These are phyloP conservation scores for Calonectria ilicicola DNA, from an alignment of 2,329 filamentous ascomycete genomes.

Conservation along the genomic window DNA sequence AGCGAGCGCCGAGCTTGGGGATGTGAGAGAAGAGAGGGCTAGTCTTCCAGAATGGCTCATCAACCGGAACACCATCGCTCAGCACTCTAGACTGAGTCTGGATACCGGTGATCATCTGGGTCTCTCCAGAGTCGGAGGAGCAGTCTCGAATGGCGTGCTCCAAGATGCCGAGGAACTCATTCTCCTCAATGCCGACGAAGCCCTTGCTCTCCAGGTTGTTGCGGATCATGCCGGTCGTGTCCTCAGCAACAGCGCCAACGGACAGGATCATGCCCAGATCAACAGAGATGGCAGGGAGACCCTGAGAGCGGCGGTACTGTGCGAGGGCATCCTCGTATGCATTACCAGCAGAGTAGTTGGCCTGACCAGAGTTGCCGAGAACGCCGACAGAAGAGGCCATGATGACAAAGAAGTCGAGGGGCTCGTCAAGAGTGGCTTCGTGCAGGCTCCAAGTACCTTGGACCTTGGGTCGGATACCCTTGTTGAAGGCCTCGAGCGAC, in stretches of 20 bases:
- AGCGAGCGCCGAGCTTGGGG: background rate
- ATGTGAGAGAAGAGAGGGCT: background rate
- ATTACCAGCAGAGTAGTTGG: background rate
- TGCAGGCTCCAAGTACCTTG: constrained; percentile 11
- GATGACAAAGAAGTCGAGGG: constrained; percentile 14
- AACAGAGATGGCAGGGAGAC: background rate
- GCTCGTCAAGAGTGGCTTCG: background rate
- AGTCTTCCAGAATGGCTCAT: background rate
- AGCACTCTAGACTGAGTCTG: background rate
- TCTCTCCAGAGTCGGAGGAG: background rate
- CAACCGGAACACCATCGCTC: background rate
- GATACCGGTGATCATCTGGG: background rate
- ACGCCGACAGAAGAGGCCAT: background rate
- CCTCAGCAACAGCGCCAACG: background rate
- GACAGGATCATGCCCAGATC: background rate
- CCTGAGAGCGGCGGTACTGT: background rate
- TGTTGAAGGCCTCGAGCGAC: constrained; percentile 1
- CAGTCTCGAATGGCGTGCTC: background rate
- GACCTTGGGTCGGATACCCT: constrained; percentile 9
- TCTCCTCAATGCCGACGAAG: background rate
- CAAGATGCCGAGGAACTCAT: background rate
- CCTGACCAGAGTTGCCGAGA: background rate
- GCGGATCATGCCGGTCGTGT: background rate
- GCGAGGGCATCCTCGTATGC: background rate
- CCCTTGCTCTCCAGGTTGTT: background rate